A percentile compares a stretch with the other conserved stretches of the same genome.
phyloP scores from a whole-genome alignment of 768 basidiomycete species.

The Myochromella boudieri region DNA sequence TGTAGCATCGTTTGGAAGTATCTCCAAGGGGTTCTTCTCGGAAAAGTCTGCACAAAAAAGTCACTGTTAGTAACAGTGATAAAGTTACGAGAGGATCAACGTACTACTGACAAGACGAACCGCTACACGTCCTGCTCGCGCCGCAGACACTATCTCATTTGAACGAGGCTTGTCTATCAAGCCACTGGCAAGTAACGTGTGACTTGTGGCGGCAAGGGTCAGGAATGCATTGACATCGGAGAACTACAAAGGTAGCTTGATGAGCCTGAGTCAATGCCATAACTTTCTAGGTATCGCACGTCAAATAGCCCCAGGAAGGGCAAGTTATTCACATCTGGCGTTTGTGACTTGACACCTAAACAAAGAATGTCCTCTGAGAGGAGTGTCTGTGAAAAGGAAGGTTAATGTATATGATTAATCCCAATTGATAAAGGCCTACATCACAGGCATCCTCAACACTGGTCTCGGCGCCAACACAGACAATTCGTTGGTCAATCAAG shows the following conservation, averaged over 20 bases:
- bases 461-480: conserved; percentile 65
- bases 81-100: conserved; percentile 22
- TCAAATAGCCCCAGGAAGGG: conserved; percentile 68
- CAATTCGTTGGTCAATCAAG: conserved; percentile 67
- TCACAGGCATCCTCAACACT: conserved; percentile 85
- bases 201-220: conserved; percentile 77
- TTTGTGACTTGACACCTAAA: conserved; percentile 53
- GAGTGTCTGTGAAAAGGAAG: conserved; percentile 44
- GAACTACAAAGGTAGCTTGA: conserved; percentile 43
- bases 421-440: conserved; percentile 35
- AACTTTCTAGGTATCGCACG: conserved; percentile 39
- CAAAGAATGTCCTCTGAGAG: conserved; percentile 64
- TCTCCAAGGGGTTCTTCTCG: conserved; percentile 78
- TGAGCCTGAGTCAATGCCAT: too few species aligned
- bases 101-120: conserved; percentile 77
- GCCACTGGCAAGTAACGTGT: conserved; percentile 64
- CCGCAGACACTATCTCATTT: conserved; percentile 71
- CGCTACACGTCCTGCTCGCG: conserved; percentile 70
- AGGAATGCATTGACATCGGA: conserved; percentile 89
- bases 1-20: conserved; percentile 60
- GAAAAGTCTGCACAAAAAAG: conserved; percentile 59
- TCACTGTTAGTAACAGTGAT: neutral
- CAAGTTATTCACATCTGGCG: conserved; percentile 21
- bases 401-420: neutral
- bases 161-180: conserved; percentile 58